These are phyloP conservation scores for Cercospora brassicicola DNA, from an alignment of 2,329 filamentous ascomycete genomes.

Conservation along the genomic window DNA sequence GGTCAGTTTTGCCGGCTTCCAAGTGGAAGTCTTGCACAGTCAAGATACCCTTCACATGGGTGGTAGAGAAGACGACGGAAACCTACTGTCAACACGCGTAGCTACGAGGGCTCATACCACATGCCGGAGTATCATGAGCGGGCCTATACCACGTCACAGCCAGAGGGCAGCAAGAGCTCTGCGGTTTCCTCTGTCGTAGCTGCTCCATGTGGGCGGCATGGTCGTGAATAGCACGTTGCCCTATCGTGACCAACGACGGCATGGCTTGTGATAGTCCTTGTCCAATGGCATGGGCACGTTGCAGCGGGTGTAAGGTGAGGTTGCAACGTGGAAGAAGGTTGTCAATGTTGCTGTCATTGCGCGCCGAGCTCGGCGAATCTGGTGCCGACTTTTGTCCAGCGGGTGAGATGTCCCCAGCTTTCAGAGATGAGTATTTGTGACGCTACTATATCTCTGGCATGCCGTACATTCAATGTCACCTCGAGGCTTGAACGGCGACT, in stretches of 20 bases:
- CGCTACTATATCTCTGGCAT: not conserved
- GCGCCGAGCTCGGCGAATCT: not conserved
- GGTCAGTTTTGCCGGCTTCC: not conserved
- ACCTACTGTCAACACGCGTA: not conserved
- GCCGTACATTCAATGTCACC: conserved; percentile 9
- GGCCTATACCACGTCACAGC: conserved; percentile 21
- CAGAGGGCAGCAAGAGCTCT: not conserved
- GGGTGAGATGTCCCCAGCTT: not conserved
- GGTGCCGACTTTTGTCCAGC: conserved; percentile 2
- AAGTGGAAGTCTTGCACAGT: not conserved
- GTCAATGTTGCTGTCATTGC: not conserved
- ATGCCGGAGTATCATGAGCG: not conserved
- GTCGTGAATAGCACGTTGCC: conserved; percentile 14
- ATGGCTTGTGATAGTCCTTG: not conserved
- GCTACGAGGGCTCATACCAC: not conserved
- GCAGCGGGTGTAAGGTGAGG: conserved; percentile 9
- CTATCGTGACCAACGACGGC: conserved; percentile 9
- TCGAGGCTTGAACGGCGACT: conserved; percentile 1
- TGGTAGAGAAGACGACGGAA: not conserved
- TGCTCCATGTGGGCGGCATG: conserved; percentile 8
- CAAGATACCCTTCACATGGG: not conserved
- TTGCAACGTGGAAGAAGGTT: conserved; percentile 13
- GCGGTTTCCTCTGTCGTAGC: conserved; percentile 18
- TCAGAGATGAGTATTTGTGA: not conserved
- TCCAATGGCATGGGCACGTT: conserved; percentile 24